A percentile compares a stretch with the other conserved stretches of the same genome.
These are phyloP conservation scores for Balamuthia mandrillaris DNA, from an alignment of 208 protist species.

Conservation along the genomic window DNA sequence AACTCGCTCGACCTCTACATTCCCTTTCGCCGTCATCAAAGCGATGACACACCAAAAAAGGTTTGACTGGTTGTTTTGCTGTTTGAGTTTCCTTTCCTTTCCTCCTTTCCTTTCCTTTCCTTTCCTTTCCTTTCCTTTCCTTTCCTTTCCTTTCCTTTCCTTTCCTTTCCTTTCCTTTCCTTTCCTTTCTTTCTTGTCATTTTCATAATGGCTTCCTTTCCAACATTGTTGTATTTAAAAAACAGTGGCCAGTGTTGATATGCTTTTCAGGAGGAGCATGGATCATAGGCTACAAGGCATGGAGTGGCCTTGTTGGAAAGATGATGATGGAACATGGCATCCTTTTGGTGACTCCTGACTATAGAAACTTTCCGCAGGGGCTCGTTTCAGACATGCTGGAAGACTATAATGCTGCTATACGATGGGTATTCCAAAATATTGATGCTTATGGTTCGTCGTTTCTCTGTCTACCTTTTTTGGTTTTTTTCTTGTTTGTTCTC, in stretches of 20 bases:
- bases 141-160: too few species aligned
- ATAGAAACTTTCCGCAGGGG: constrained; percentile 4
- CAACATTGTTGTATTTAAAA: neutral
- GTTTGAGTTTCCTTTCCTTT: too few species aligned
- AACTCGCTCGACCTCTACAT: constrained; percentile 22
- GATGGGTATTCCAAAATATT: constrained; percentile 11
- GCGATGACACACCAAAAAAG: too few species aligned
- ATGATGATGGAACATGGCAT: neutral
- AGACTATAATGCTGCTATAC: neutral
- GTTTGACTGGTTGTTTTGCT: too few species aligned
- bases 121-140: too few species aligned
- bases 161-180: too few species aligned
- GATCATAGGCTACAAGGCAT: constrained; percentile 21
- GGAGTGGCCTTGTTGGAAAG: neutral
- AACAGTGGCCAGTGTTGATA: too few species aligned
- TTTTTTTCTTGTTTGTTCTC: neutral
- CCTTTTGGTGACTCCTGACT: constrained; percentile 21
- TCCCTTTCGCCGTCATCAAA: neutral
- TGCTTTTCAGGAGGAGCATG: too few species aligned
- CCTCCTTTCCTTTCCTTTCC: too few species aligned
- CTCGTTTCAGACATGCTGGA: neutral
- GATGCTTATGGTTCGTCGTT: neutral
- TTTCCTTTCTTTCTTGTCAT: too few species aligned
- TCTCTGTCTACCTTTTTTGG: neutral
- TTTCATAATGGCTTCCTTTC: neutral